phyloP scores from a whole-genome alignment of 2,329 filamentous ascomycete species.

The Rutstroemia sp. region DNA sequence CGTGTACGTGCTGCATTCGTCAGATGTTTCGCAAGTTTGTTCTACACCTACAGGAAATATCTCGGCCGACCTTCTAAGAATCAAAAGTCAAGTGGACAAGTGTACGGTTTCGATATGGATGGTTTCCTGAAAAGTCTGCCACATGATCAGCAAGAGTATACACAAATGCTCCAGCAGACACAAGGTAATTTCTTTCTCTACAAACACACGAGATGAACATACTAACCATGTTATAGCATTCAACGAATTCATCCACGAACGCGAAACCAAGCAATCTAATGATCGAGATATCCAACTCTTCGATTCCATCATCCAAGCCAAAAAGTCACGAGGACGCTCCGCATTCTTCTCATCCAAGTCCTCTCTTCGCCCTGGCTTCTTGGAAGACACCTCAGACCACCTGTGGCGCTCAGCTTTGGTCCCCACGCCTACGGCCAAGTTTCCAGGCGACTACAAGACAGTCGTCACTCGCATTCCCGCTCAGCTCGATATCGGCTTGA shows the following conservation, averaged over 20 bases:
- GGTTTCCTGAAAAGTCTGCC: slow-evolving; percentile 58
- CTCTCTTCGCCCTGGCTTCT: slow-evolving; percentile 43
- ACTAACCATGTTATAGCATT: slow-evolving; percentile 48
- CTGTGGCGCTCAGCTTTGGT: slow-evolving; percentile 66
- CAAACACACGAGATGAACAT: slow-evolving; percentile 16
- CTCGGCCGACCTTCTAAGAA: slow-evolving; percentile 51
- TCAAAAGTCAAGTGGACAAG: slow-evolving; percentile 52
- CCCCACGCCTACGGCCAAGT: slow-evolving; percentile 53
- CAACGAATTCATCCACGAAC: slow-evolving; percentile 79
- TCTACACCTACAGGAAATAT: slow-evolving; percentile 60
- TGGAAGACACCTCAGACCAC: slow-evolving; percentile 69
- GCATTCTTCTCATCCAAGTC: slow-evolving; percentile 39
- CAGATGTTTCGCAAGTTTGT: slow-evolving; percentile 55
- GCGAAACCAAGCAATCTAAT: slow-evolving; percentile 56
- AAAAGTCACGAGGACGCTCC: slow-evolving; percentile 56
- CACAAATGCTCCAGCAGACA: slow-evolving; percentile 56
- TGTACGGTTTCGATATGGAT: slow-evolving; percentile 59
- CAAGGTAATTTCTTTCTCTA: slow-evolving; percentile 45
- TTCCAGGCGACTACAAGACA: slow-evolving; percentile 54
- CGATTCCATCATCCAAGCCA: slow-evolving; percentile 77
- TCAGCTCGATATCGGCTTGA: slow-evolving; percentile 75
- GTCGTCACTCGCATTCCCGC: slow-evolving; percentile 64
- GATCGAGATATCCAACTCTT: slow-evolving; percentile 67
- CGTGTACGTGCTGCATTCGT: slow-evolving; percentile 57
- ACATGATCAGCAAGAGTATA: slow-evolving; percentile 59